Conservation (phyloP, 2,329 filamentous ascomycete species). For the Rhexocercosporidium sp. region DNA sequence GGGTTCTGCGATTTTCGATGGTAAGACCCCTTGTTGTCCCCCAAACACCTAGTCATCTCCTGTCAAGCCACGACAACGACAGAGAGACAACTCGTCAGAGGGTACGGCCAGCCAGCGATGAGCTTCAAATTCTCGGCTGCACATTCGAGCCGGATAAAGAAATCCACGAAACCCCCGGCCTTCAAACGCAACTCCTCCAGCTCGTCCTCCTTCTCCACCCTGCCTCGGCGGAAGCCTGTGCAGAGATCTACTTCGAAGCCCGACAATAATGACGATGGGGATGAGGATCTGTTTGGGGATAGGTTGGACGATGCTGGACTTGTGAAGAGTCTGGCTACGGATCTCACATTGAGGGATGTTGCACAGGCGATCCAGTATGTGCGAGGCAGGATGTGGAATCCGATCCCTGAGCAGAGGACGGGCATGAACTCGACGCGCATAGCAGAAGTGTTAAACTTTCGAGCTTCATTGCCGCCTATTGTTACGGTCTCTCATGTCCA, state of each 20-base stretch:
- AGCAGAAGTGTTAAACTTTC: constrained; percentile 66
- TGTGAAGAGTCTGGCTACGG: constrained; percentile 57
- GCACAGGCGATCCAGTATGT: constrained; percentile 69
- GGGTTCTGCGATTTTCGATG: neutral
- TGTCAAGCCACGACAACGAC: neutral
- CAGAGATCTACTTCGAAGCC: constrained; percentile 28
- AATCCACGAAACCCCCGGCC: constrained; percentile 35
- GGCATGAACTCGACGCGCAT: constrained; percentile 70
- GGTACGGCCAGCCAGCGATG: constrained; percentile 26
- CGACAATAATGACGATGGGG: constrained; percentile 29
- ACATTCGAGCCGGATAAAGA: constrained; percentile 42
- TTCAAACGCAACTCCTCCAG: constrained; percentile 36
- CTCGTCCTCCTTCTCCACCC: constrained; percentile 36
- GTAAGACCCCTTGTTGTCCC: neutral
- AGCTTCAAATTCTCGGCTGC: constrained; percentile 40
- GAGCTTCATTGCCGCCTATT: constrained; percentile 63
- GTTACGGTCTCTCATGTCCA: constrained; percentile 71
- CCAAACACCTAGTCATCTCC: neutral
- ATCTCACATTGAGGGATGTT: constrained; percentile 64
- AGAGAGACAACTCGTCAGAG: neutral
- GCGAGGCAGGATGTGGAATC: constrained; percentile 65
- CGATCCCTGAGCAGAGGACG: constrained; percentile 59
- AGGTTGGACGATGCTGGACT: constrained; percentile 66
- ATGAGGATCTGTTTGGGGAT: constrained; percentile 49
- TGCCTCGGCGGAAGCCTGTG: constrained; percentile 39